Base-by-base conservation (phyloP, 495 filamentous ascomycete species). In the Tuber brumale region DNA sequence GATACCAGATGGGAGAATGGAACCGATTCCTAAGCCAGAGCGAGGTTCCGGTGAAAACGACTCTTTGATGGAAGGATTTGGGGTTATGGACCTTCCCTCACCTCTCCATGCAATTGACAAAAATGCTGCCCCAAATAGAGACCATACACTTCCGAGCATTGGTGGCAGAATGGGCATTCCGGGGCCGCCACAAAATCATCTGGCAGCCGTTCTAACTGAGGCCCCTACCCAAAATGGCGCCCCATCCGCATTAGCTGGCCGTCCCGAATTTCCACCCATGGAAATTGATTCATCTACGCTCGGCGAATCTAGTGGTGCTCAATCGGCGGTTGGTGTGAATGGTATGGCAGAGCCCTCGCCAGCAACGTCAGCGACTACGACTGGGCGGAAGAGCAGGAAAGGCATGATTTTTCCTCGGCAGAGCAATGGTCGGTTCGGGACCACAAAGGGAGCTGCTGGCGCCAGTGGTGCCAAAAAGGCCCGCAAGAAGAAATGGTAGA, bases 341-440 rank as follows among this genome's bases (percentile, higher is more conserved):
- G 57, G 57, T 35, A 35, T n/a, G 14, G 10, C 27, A 27, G 44
- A 19, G 19, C 72, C 31, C 16, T 3, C 12, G 8, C 57, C 83
- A 48, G 76, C 81, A n/a, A 77, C 84, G 37, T 70, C 73, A 18
- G 78, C 78, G 39, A 76, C 79, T n/a, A 51, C 76, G 9, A 69
- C 75, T 4, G 31, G 45, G 39, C 70, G 69, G 71, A 80, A 80
- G 69, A 77, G 71, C 7, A 72, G 73, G 71, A 79, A 79, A 46
- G 76, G 73, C 31, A 76, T 76, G 76, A 76, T 79, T 72, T 76
- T 81, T 79, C 69, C 72, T 16, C 75, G 80, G 45, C 77, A 82
- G 35, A 80, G 75, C 74, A 80, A 80, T 78, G 82, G 82, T 41
- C 75, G 79, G 74, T 81, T 81, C 45, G 81, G 83, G 12, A 70